Base-by-base conservation (phyloP, 257 asterid species). In the Solanum virginianum region DNA sequence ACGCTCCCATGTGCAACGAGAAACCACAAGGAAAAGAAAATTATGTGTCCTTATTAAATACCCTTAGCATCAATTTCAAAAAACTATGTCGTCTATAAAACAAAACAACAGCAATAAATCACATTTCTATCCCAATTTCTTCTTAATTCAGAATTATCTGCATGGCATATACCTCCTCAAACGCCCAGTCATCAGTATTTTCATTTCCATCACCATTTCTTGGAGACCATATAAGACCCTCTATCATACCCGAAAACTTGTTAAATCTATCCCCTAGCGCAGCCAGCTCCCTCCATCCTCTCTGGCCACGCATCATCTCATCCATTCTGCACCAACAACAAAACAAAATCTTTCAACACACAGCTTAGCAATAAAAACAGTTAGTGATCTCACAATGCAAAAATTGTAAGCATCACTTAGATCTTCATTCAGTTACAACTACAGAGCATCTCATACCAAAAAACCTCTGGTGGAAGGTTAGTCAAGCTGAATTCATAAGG, bases 301-400 rank as follows among this genome's bases (percentile, higher is more conserved):
- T 93, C 89, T 96, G 98, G 20, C 99, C 99, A 65, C 93, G 92
- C 99, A 96, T 96, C 99, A 96, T 96, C 91, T 96, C 99, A 93
- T 96, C 99, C 99, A 96, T 96, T 92, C 99, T 96, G 92, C 92
- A 91, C 71, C 83, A 82, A 26, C 55, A 87, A 84, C 16, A 55
- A 63, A 84, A 63, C 81, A 85, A 80, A n/a, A 26, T 53, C 26
- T 79, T 79, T 79, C 65, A 51, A 79, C 65, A 77, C 63, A 53
- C 49, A 26, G 83, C 65, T 53, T 79, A 79, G 83, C 65, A 79
- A 45, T 65, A 53, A 53, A 26, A 79, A n/a, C 11, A 53, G 53
- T 79, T 79, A 53, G 47, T 53, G 49, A 79, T 79, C 49, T 26
- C 18, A 53, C 24, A 79, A 53, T 53, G 65, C 83, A 26, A 53